Evolutionary conservation across 768 basidiomycete genomes (phyloP).

Genomic region (Boletus rubroflammeus): DNA sequence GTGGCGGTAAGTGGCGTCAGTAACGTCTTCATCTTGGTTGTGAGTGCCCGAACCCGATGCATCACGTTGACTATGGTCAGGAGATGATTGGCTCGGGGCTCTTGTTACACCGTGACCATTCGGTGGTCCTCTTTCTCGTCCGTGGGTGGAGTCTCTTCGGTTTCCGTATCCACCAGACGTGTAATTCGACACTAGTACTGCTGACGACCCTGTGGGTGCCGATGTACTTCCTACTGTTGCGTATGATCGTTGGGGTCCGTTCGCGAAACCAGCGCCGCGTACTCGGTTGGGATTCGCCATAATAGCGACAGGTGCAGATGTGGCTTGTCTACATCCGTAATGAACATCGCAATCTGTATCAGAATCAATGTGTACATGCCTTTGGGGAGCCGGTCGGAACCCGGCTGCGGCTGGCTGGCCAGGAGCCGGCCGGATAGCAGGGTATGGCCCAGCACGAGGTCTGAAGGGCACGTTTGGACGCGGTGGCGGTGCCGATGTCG

Average conservation of each 20-base stretch:
- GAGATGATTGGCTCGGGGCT: neutral
- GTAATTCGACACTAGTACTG: neutral
- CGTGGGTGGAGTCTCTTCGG: neutral
- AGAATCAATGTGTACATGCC: constrained; percentile 4
- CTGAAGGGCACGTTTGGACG: constrained; percentile 54
- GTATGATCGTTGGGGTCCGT: constrained; percentile 10
- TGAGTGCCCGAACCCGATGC: neutral
- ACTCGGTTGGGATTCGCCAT: constrained; percentile 71
- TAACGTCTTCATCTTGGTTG: constrained; percentile 3
- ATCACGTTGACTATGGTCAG: neutral
- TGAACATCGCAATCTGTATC: neutral
- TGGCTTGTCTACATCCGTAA: constrained; percentile 18
- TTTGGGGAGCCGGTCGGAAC: constrained; percentile 54
- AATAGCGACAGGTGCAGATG: constrained; percentile 56
- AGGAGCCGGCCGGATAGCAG: constrained; percentile 50
- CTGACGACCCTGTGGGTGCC: neutral
- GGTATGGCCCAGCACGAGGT: constrained; percentile 65
- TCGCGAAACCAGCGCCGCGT: constrained; percentile 25
- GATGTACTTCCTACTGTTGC: constrained; percentile 5
- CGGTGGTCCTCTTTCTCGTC: constrained; percentile 6
- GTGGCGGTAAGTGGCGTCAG: neutral
- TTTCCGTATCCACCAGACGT: neutral
- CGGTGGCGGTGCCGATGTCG: constrained; percentile 48
- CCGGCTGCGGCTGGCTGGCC: constrained; percentile 57
- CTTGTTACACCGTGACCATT: constrained; percentile 7